Evolutionary conservation across 371 early-diverging fungal species (phyloP).

Genomic region (Haplosporangium sp.): DNA sequence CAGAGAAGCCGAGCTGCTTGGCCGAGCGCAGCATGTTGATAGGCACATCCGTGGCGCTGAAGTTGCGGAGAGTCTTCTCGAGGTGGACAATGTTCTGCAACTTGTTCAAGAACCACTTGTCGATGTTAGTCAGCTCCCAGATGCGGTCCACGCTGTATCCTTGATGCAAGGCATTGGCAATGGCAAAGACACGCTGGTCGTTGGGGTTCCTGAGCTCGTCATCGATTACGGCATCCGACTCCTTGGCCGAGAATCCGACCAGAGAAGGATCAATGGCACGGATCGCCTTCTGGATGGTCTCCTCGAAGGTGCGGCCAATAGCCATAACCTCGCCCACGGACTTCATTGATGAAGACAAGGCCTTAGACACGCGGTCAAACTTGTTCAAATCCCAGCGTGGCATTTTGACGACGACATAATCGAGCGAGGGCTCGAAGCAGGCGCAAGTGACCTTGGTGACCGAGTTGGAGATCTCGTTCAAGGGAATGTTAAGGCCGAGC

Average conservation of each 20-base stretch:
- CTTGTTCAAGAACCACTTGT: slow-evolving; percentile 96
- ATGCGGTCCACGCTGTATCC: slow-evolving; percentile 86
- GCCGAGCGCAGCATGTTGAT: slow-evolving; percentile 70
- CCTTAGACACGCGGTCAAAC: slow-evolving; percentile 86
- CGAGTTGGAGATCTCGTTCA: slow-evolving; percentile 87
- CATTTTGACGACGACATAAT: slow-evolving; percentile 94
- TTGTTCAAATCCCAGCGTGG: slow-evolving; percentile 96
- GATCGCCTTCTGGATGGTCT: slow-evolving; percentile 91
- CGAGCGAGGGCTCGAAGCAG: slow-evolving; percentile 95
- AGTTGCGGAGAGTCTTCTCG: slow-evolving; percentile 64
- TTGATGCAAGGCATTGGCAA: slow-evolving; percentile 86
- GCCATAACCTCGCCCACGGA: slow-evolving; percentile 98
- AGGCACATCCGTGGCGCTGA: slow-evolving; percentile 61
- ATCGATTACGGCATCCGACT: slow-evolving; percentile 75
- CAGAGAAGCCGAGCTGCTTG: slow-evolving; percentile 91
- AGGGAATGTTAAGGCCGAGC: slow-evolving; percentile 85
- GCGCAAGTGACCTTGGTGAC: slow-evolving; percentile 94
- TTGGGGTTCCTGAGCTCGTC: slow-evolving; percentile 82
- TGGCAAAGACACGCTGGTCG: slow-evolving; percentile 90
- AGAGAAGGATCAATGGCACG: slow-evolving; percentile 79
- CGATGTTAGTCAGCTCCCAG: slow-evolving; percentile 91
- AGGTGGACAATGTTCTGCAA: slow-evolving; percentile 84
- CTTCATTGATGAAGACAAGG: slow-evolving; percentile 91
- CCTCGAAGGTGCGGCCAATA: slow-evolving; percentile 95
- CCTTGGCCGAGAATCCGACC: slow-evolving; percentile 71